A percentile compares a stretch with the other conserved stretches of the same genome.
Conservation (phyloP, 1,284 basidiomycete genomes). For the Microbotryum saponariae region DNA sequence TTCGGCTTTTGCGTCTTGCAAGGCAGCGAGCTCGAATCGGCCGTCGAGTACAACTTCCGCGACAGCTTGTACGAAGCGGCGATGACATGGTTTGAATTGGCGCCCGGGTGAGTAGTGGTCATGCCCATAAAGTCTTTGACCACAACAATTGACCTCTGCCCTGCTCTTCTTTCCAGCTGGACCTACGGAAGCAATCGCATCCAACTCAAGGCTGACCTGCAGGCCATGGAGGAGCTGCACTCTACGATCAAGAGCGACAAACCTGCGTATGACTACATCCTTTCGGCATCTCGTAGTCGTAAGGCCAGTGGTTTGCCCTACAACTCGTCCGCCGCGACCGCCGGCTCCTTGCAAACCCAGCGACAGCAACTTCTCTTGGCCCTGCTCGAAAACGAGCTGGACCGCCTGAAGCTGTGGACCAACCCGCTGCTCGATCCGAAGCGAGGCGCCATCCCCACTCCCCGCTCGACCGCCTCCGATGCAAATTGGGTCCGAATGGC, state of each 20-base stretch:
- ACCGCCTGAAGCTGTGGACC: constrained; percentile 76
- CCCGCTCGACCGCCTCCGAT: constrained; percentile 9
- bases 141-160: too few species aligned
- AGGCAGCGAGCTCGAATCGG: constrained; percentile 75
- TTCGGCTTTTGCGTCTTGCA: constrained; percentile 91
- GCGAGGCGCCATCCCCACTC: constrained; percentile 54
- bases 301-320: constrained; percentile 31
- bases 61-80: constrained; percentile 70
- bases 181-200: constrained; percentile 85
- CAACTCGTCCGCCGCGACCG: constrained; percentile 14
- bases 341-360: constrained; percentile 50
- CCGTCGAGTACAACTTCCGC: constrained; percentile 70
- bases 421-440: constrained; percentile 74
- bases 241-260: constrained; percentile 24
- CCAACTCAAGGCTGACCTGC: constrained; percentile 81
- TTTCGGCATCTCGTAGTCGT: constrained; percentile 29
- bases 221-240: constrained; percentile 60
- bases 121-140: not conserved
- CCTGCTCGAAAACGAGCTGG: constrained; percentile 84
- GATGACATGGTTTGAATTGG: constrained; percentile 84
- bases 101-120: constrained; percentile 65
- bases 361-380: constrained; percentile 67
- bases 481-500: constrained; percentile 56
- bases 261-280: constrained; percentile 29
- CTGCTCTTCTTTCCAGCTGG: constrained; percentile 55